A percentile compares a stretch with the other conserved stretches of the same genome.
Conservation (phyloP, 176 grass and related monocot genomes). For the Oryza glaberrima region DNA sequence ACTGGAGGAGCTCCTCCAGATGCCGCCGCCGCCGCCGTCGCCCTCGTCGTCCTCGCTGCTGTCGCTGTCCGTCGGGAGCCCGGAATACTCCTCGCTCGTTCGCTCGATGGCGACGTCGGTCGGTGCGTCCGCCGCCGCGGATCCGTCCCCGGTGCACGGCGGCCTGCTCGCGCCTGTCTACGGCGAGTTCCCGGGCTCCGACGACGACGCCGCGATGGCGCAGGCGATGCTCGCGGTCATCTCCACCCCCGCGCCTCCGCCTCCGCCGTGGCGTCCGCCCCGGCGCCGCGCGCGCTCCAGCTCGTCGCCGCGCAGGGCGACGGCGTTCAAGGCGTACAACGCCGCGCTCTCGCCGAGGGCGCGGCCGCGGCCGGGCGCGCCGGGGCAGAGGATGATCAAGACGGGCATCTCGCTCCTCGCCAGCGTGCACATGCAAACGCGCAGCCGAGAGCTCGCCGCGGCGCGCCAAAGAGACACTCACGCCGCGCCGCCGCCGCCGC, state of each 20-base stretch:
- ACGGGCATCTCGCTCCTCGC: conserved; percentile 41
- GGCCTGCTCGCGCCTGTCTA: conserved; percentile 9
- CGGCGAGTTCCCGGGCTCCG: conserved; percentile 5
- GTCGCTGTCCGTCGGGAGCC: conserved; percentile 59
- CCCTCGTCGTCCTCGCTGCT: conserved; percentile 55
- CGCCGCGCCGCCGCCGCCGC: neutral
- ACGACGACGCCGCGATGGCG: conserved; percentile 14
- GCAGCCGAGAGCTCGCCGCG: neutral
- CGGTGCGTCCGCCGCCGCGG: neutral
- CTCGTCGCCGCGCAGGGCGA: neutral
- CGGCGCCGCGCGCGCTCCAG: neutral
- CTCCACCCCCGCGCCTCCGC: conserved; percentile 27
- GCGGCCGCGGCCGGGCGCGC: neutral
- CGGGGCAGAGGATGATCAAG: conserved; percentile 69
- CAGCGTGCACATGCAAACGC: conserved; percentile 30
- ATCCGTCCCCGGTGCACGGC: neutral
- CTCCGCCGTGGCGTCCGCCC: neutral
- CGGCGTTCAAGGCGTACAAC: conserved; percentile 64
- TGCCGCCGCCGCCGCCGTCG: conserved; percentile 26
- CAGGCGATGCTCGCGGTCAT: conserved; percentile 60
- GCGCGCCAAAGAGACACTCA: neutral
- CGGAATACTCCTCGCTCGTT: conserved; percentile 54
- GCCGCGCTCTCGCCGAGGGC: conserved; percentile 35
- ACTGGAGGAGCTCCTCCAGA: conserved; percentile 47
- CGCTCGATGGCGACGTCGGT: conserved; percentile 11